Conservation (phyloP, 2,329 filamentous ascomycete species). For the Macrophomina pseudophaseolina region DNA sequence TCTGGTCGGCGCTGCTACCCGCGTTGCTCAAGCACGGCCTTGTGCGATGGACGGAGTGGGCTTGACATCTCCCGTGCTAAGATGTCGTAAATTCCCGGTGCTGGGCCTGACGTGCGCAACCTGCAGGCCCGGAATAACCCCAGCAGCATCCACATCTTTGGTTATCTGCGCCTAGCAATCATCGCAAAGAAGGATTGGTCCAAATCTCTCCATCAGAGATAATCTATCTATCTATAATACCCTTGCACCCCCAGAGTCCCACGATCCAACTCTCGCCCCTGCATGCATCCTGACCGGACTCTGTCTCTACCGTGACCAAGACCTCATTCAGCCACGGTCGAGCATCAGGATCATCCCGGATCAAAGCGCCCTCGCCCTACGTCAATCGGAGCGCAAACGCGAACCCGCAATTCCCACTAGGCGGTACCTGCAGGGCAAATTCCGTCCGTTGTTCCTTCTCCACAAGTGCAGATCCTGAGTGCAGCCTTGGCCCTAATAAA, state of each 20-base stretch:
- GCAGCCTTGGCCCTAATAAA: constrained; percentile 14
- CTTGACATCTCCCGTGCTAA: constrained; percentile 6
- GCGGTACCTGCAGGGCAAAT: constrained; percentile 20
- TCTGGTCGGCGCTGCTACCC: constrained; percentile 15
- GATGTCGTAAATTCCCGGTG: constrained; percentile 5
- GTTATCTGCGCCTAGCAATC: constrained; percentile 12
- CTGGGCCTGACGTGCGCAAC: constrained; percentile 15
- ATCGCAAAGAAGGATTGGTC: constrained; percentile 21
- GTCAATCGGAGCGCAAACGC: constrained; percentile 27
- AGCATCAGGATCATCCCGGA: constrained; percentile 22
- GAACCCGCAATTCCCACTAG: constrained; percentile 8
- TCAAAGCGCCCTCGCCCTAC: background rate
- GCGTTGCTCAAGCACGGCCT: constrained; percentile 2
- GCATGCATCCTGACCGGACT: constrained; percentile 9
- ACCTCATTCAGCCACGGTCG: constrained; percentile 14
- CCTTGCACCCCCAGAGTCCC: constrained; percentile 16
- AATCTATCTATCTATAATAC: constrained; percentile 21
- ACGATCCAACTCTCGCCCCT: constrained; percentile 11
- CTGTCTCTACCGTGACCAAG: constrained; percentile 19
- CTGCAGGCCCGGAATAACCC: constrained; percentile 3
- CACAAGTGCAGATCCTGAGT: background rate
- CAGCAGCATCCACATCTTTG: constrained; percentile 3
- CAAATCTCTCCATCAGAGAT: constrained; percentile 8
- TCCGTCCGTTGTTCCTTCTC: constrained; percentile 21
- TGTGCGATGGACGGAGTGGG: constrained; percentile 12